Percentiles rank a stretch among this genome's conserved stretches.
These are phyloP conservation scores for Fusarium tuaranense DNA, from an alignment of 2,329 filamentous ascomycete species.

Conservation along the genomic window DNA sequence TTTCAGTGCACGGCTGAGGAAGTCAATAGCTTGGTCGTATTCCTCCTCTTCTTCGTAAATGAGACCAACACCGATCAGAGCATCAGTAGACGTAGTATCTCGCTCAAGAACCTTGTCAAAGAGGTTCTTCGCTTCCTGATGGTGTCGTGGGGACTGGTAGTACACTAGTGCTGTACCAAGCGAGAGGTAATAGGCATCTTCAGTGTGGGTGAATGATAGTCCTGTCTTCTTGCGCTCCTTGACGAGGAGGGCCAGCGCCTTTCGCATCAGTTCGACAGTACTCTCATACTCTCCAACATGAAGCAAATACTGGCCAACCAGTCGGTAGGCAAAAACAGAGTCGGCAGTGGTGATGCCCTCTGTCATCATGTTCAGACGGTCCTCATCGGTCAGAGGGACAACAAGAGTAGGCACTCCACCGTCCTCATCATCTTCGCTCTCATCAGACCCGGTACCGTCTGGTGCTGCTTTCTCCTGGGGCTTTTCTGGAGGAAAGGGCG, in stretches of 20 bases:
- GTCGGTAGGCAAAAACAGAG: slow-evolving; percentile 84
- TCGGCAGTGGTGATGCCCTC: slow-evolving; percentile 75
- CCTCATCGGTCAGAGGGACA: slow-evolving; percentile 76
- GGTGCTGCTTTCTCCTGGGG: slow-evolving; percentile 38
- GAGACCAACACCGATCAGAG: slow-evolving; percentile 88
- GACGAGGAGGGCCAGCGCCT: slow-evolving; percentile 72
- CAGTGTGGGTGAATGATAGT: slow-evolving; percentile 74
- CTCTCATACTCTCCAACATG: slow-evolving; percentile 87
- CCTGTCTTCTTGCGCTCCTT: slow-evolving; percentile 75
- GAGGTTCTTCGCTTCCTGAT: slow-evolving; percentile 86
- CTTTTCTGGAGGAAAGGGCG: slow-evolving; percentile 74
- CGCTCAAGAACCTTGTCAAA: slow-evolving; percentile 85
- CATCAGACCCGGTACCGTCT: slow-evolving; percentile 57
- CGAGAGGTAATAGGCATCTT: slow-evolving; percentile 79
- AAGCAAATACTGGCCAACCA: slow-evolving; percentile 87
- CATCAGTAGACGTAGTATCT: slow-evolving; percentile 80
- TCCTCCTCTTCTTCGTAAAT: slow-evolving; percentile 96
- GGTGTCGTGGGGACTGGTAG: slow-evolving; percentile 89
- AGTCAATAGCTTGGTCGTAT: slow-evolving; percentile 83
- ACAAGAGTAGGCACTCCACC: slow-evolving; percentile 65
- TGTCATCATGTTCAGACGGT: slow-evolving; percentile 83
- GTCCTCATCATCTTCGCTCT: slow-evolving; percentile 71
- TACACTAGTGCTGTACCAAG: slow-evolving; percentile 91
- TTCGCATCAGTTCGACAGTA: slow-evolving; percentile 82
- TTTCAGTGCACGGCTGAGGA: slow-evolving; percentile 79